These are phyloP conservation scores for Kazachstania sp. DNA, from an alignment of 1,139 yeast genomes.

Conservation along the genomic window DNA sequence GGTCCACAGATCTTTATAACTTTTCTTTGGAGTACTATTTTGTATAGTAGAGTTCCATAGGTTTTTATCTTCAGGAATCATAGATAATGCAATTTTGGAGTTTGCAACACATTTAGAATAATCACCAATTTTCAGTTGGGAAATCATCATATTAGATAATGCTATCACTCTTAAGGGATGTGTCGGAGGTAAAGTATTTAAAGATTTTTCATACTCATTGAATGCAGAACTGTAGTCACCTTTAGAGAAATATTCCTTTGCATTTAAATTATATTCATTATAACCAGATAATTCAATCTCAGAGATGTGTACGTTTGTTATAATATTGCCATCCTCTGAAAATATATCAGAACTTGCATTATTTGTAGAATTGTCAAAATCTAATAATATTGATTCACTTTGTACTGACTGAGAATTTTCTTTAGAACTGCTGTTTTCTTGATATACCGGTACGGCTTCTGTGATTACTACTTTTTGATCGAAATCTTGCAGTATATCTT, in stretches of 20 bases:
- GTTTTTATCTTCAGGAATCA: slow-evolving; percentile 41
- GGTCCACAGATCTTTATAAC: slow-evolving; percentile 61
- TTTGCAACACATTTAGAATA: slow-evolving; percentile 51
- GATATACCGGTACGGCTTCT: not conserved
- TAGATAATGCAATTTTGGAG: slow-evolving; percentile 48
- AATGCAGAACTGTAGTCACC: slow-evolving; percentile 79
- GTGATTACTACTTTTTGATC: not conserved
- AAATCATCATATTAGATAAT: slow-evolving; percentile 67
- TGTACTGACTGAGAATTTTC: not conserved
- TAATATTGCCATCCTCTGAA: not conserved
- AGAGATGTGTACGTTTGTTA: slow-evolving; percentile 14
- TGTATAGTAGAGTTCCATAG: slow-evolving; percentile 27
- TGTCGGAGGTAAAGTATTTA: slow-evolving; percentile 50
- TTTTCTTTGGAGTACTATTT: slow-evolving; percentile 44
- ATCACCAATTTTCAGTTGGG: slow-evolving; percentile 66
- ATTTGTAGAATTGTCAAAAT: slow-evolving; percentile 12
- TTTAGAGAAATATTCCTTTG: slow-evolving; percentile 52
- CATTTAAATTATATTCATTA: slow-evolving; percentile 50
- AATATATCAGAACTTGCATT: not conserved
- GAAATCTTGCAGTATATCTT: slow-evolving; percentile 3
- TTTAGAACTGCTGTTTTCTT: not conserved
- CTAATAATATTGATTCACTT: slow-evolving; percentile 12
- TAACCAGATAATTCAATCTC: slow-evolving; percentile 27
- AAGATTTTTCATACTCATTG: slow-evolving; percentile 51
- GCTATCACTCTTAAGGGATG: slow-evolving; percentile 66